Evolutionary conservation across 1,139 yeast species (phyloP), one percentile per base, ranked within the genome.

Genomic region (Pichia sp.): DNA sequence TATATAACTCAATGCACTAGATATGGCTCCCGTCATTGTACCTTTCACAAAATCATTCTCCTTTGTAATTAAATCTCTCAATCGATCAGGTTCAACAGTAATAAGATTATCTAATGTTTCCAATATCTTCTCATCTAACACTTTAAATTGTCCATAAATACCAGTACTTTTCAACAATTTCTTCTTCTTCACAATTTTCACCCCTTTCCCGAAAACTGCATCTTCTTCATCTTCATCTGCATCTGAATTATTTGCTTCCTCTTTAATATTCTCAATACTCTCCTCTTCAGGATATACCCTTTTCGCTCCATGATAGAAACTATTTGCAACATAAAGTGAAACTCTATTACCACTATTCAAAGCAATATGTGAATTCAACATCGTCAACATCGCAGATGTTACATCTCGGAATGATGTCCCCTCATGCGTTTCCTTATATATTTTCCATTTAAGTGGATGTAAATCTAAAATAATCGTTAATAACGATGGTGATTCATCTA

Each of bases 81-180:
- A 24, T 31, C 42, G 22, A 21, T 38, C 50, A 1, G 62, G 62
- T 34, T 54, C 54, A 20, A 66, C 62, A 7, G 60, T 56, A 19
- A 84, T 56, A 22, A 79, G 63, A 3, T 58, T 55, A 42, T 77
- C 73, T 31, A 89, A 59, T 42, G 79, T 79, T 32, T 71, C 71
- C n/a, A 86, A 60, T 2, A 89, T 80, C 0, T 79, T 68, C 42
- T 85, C 93, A 58, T 89, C 95, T 28, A 91, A 83, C 38, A 77
- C 71, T 47, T 84, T 71, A 55, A 91, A 91, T 58, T 86, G 95
- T 50, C 96, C 66, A 58, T 91, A 89, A 88, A 91, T 86, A 25
- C 72, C 69, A n/a, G 66, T 56, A 45, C 62, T 63, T 32, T 52
- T 64, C 55, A 54, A 58, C 55, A 36, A 55, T 11, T 25, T 44